A percentile compares a stretch with the other conserved stretches of the same genome.
Conservation (phyloP, 2,329 filamentous ascomycete species). For the Aspergillus bombycis region DNA sequence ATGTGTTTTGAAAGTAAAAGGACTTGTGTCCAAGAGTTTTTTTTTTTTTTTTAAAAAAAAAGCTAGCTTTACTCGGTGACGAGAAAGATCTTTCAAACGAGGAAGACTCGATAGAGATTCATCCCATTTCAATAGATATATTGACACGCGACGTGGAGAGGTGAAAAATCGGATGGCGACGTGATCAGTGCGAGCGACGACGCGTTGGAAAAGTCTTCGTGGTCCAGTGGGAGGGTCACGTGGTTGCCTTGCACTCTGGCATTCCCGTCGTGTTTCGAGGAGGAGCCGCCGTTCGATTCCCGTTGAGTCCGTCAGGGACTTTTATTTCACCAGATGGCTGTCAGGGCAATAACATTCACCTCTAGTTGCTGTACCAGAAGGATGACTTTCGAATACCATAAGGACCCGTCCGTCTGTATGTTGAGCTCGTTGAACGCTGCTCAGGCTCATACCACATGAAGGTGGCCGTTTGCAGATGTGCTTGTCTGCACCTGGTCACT, state of each 20-base stretch:
- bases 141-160: slow-evolving; percentile 3
- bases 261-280: neutral
- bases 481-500: neutral
- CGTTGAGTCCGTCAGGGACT: neutral
- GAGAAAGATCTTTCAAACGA: neutral
- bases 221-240: slow-evolving; percentile 23
- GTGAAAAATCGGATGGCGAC: neutral
- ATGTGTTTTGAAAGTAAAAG: neutral
- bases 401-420: neutral
- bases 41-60: too few relatives aligned
- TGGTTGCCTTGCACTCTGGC: neutral
- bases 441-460: neutral
- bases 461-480: neutral
- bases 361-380: too few relatives aligned
- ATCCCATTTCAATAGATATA: neutral
- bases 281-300: slow-evolving; percentile 20
- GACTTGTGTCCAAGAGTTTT: neutral
- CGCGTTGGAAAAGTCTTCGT: slow-evolving; percentile 11
- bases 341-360: neutral
- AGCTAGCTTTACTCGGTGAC: neutral
- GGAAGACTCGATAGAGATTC: neutral
- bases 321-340: neutral
- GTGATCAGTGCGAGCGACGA: slow-evolving; percentile 7
- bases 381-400: neutral
- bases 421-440: neutral